A percentile compares a stretch with the other conserved stretches of the same genome.
Evolutionary conservation across 371 early-diverging fungal species (phyloP).

Genomic region (Mortierella sp.): DNA sequence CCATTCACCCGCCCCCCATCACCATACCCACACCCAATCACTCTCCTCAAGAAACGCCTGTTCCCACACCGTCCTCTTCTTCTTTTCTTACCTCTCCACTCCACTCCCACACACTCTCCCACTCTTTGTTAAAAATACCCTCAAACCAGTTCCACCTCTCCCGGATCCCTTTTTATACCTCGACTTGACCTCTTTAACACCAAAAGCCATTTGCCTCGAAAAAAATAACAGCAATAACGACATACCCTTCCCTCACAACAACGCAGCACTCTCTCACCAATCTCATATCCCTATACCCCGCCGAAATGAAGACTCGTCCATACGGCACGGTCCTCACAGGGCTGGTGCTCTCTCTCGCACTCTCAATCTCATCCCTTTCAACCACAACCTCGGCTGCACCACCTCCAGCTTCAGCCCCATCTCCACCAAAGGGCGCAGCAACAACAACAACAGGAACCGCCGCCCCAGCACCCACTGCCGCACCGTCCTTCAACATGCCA

Average conservation of each 20-base stretch:
- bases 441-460: neutral
- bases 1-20: neutral
- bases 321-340: constrained; percentile 4
- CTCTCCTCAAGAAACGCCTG: neutral
- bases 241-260: neutral
- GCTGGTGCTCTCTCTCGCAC: neutral
- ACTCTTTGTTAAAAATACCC: neutral
- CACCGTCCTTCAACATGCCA: constrained; percentile 1
- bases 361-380: neutral
- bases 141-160: too few relatives aligned
- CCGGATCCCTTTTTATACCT: neutral
- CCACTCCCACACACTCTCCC: neutral
- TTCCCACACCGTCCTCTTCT: neutral
- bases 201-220: neutral
- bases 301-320: neutral
- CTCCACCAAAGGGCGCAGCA: neutral
- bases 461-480: neutral
- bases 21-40: neutral
- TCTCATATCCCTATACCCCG: neutral
- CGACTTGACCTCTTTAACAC: neutral
- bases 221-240: too few relatives aligned
- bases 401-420: neutral
- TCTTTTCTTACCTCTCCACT: neutral
- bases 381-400: neutral
- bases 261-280: neutral